phyloP scores from a whole-genome alignment of 2,329 filamentous ascomycete species.

The Neurospora crassa region DNA sequence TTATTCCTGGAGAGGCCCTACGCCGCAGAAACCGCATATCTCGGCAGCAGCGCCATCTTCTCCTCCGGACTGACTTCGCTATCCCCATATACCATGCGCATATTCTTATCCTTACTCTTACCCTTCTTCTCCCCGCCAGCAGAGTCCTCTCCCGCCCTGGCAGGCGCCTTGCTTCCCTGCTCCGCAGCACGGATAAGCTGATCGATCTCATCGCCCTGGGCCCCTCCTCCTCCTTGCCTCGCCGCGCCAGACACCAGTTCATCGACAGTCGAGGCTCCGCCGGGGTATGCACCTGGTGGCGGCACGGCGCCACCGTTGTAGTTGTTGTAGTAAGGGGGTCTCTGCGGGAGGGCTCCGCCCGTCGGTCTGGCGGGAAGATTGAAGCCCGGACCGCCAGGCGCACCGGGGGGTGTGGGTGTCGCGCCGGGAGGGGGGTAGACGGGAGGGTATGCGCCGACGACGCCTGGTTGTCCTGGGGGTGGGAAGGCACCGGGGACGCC shows the following conservation, averaged over 20 bases:
- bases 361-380: conserved; percentile 38
- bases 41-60: conserved; percentile 70
- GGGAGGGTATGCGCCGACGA: conserved; percentile 26
- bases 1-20: neutral
- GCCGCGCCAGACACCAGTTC: conserved; percentile 36
- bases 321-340: conserved; percentile 22
- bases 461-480: conserved; percentile 1
- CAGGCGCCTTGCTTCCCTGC: conserved; percentile 45
- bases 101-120: conserved; percentile 48
- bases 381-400: conserved; percentile 24
- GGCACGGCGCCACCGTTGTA: conserved; percentile 17
- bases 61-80: conserved; percentile 77
- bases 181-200: conserved; percentile 56
- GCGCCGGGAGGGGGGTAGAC: conserved; percentile 23
- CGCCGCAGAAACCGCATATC: conserved; percentile 38
- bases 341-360: conserved; percentile 25
- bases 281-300: conserved; percentile 18
- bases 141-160: conserved; percentile 31
- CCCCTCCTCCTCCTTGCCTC: conserved; percentile 25
- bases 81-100: conserved; percentile 72
- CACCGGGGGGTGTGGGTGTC: conserved; percentile 25
- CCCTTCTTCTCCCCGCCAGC: conserved; percentile 49
- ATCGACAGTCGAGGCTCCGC: conserved; percentile 34
- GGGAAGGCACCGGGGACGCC: conserved; percentile 9
- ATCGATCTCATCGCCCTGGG: conserved; percentile 51